Percentiles rank a stretch among this genome's conserved stretches.
Evolutionary conservation across 495 filamentous ascomycete genomes (phyloP).

Genomic region (Daldinia loculata): DNA sequence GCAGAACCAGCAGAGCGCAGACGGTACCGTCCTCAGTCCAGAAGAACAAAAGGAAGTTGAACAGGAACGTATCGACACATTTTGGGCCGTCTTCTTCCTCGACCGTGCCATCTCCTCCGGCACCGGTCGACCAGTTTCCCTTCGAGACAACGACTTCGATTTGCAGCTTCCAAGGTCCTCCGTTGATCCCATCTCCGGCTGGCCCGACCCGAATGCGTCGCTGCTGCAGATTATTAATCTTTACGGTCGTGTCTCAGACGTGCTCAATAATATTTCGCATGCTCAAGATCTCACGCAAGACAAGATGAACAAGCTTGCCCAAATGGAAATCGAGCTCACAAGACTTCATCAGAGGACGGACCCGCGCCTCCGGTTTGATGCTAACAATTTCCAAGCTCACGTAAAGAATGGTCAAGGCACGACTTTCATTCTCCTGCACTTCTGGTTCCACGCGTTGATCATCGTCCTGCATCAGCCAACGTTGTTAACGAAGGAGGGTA

Average conservation of each 20-base stretch:
- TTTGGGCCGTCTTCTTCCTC: conserved; percentile 87
- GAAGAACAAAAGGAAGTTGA: conserved; percentile 68
- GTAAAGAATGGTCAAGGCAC: conserved; percentile 79
- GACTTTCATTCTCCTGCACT: conserved; percentile 86
- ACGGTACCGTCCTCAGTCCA: conserved; percentile 54
- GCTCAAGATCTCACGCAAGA: conserved; percentile 76
- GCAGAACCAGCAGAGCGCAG: conserved; percentile 49
- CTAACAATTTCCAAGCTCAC: conserved; percentile 78
- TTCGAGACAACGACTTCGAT: conserved; percentile 84
- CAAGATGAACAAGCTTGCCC: conserved; percentile 70
- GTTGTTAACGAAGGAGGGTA: conserved; percentile 77
- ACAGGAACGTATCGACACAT: conserved; percentile 80
- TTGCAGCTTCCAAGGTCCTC: conserved; percentile 72
- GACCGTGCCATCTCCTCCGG: conserved; percentile 87
- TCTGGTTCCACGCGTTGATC: conserved; percentile 90
- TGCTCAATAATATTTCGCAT: conserved; percentile 83
- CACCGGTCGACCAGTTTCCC: conserved; percentile 79
- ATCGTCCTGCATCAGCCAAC: conserved; percentile 85
- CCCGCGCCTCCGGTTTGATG: conserved; percentile 77
- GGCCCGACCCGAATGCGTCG: conserved; percentile 79
- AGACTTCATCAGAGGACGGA: conserved; percentile 80
- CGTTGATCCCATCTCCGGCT: conserved; percentile 66
- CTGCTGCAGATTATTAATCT: conserved; percentile 84
- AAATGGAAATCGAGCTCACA: conserved; percentile 80
- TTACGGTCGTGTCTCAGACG: conserved; percentile 81